Evolutionary conservation across 2,329 filamentous ascomycete genomes (phyloP).

Genomic region (Shiraia sp.): DNA sequence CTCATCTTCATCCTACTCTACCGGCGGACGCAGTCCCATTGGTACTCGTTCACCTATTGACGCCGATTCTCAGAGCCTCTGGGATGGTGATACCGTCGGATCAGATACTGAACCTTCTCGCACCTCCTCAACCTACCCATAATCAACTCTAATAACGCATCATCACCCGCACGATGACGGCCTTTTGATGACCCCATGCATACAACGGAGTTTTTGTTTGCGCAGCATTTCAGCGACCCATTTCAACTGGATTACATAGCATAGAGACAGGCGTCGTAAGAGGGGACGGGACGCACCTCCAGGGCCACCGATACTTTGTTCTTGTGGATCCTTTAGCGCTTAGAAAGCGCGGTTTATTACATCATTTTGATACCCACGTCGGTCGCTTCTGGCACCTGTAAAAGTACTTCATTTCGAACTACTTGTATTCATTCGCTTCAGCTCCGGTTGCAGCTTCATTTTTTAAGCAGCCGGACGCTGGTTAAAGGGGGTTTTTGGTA

Average conservation of each 20-base stretch:
- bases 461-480: conserved; percentile 22
- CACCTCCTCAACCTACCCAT: conserved; percentile 12
- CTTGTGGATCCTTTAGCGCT: conserved; percentile 18
- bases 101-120: conserved; percentile 46
- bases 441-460: conserved; percentile 22
- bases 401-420: conserved; percentile 4
- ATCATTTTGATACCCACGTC: conserved; percentile 40
- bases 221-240: conserved; percentile 43
- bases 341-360: conserved; percentile 19
- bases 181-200: conserved; percentile 42
- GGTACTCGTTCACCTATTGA: conserved; percentile 55
- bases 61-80: conserved; percentile 57
- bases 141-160: conserved; percentile 29
- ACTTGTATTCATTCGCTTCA: conserved; percentile 38
- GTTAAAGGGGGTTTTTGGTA: conserved; percentile 17
- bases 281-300: conserved; percentile 13
- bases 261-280: conserved; percentile 31
- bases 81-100: conserved; percentile 62
- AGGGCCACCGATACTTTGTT: conserved; percentile 13
- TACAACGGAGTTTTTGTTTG: conserved; percentile 40
- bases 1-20: conserved; percentile 76
- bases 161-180: conserved; percentile 27
- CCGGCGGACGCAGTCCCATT: conserved; percentile 61
- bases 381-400: conserved; percentile 31
- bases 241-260: conserved; percentile 19